Percentiles rank a stretch among this genome's conserved stretches.
These are phyloP conservation scores for Eucalyptus pauciflora DNA, from an alignment of 345 rosid species.

Conservation along the genomic window DNA sequence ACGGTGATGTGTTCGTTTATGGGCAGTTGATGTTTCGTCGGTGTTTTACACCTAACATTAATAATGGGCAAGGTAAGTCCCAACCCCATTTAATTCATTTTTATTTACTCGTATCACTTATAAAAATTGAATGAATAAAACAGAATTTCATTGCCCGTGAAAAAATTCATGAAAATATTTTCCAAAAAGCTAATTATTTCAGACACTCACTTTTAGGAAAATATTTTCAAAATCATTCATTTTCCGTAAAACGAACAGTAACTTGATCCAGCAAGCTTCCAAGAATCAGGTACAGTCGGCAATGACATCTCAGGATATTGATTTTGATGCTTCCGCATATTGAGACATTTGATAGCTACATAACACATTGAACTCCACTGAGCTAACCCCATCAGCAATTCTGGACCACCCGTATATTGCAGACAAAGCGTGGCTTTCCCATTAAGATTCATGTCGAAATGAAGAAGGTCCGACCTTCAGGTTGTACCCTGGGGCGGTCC, in stretches of 20 bases:
- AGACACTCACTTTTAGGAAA: rapidly evolving
- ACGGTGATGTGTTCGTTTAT: neutral
- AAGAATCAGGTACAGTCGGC: neutral
- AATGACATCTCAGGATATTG: neutral
- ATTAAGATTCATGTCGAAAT: neutral
- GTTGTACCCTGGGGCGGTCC: neutral
- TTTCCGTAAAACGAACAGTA: rapidly evolving
- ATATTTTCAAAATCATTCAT: too few relatives aligned
- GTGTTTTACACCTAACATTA: neutral
- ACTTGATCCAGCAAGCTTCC: neutral
- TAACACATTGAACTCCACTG: neutral
- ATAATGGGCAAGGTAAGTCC: neutral
- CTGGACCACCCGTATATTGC: neutral
- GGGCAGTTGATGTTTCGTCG: rapidly evolving
- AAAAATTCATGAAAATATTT: too few relatives aligned
- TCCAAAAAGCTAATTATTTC: too few relatives aligned
- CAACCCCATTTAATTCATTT: neutral
- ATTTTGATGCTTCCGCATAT: neutral
- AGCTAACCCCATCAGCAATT: neutral
- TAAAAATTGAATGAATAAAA: too few relatives aligned
- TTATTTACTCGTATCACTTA: neutral
- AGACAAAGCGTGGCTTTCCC: neutral
- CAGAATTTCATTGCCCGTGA: rapidly evolving
- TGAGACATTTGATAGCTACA: neutral
- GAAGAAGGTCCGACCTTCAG: neutral